Base-by-base conservation (phyloP, 192 early-diverging fungal genomes). In the Entrophospora sp. region DNA sequence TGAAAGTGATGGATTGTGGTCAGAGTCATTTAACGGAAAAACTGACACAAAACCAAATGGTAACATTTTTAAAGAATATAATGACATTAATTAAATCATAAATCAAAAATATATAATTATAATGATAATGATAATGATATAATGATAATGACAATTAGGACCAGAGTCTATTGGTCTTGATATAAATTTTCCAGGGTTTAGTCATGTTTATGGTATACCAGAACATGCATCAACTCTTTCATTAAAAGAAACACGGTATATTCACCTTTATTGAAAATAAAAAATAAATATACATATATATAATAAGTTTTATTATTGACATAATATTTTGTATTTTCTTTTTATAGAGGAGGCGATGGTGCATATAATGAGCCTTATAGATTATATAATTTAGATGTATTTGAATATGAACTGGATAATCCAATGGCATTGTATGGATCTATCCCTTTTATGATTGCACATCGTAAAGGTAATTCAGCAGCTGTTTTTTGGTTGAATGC, bases 401-500 rank as follows among this genome's bases (percentile, higher is more conserved):
- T 98, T 76, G 97, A 99, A 78, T 96, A 97, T 81, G 87, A 89
- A 24, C 57, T 89, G 24, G 91, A 99, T 80, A 93, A 81, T 66
- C 93, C 96, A n/a, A 95, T 93, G 87, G 90, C 94, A 4, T 83
- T 99, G 4, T 99, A 99, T 68, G 95, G 97, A 38, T 84, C 90
- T 8, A 78, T 99, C 24, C 97, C 97, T 13, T 89, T 96, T 56
- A 92, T 99, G 87, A 61, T 94, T 32, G 92, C 92, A 1, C 95
- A 99, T 68, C 83, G 81, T 30, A 81, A 85, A 59, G 83, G 85
- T 44, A 62, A 69, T 12, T 83, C 89, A 3, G 86, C 84, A 6
- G 97, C 91, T 51, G 79, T 94, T 0, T 86, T 97, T 55, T 94
- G 90, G 89, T 73, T 98, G 70, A 99, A 96, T 63, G 78, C 93